phyloP scores from a whole-genome alignment of 1,284 basidiomycete species.

The Heliocybe sulcata region DNA sequence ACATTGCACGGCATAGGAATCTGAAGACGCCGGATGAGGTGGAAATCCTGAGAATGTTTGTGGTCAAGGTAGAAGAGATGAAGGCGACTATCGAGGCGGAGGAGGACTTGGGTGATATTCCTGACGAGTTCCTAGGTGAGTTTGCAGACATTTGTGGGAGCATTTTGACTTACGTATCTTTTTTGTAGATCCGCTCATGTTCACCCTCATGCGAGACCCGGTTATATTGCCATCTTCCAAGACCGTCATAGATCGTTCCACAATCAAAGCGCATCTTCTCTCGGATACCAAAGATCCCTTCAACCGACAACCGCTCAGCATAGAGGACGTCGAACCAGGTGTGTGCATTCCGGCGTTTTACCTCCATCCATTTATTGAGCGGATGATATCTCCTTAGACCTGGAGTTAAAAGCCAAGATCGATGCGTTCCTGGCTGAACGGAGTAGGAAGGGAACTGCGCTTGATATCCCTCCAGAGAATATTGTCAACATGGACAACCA shows the following conservation, averaged over 20 bases:
- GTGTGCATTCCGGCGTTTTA: conserved; percentile 14
- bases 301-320: conserved; percentile 74
- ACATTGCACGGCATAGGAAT: conserved; percentile 56
- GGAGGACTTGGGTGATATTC: conserved; percentile 89
- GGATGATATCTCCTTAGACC: conserved; percentile 29
- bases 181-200: conserved; percentile 83
- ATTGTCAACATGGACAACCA: conserved; percentile 5
- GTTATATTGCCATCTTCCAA: conserved; percentile 86
- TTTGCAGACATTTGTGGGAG: conserved; percentile 6
- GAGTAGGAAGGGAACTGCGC: conserved; percentile 24
- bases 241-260: conserved; percentile 80
- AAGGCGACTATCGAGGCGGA: conserved; percentile 78
- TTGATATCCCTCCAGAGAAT: conserved; percentile 14
- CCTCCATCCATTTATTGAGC: neutral
- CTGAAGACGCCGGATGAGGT: conserved; percentile 85
- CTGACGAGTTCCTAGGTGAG: conserved; percentile 91
- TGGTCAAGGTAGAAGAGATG: conserved; percentile 80
- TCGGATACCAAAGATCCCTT: conserved; percentile 91
- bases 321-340: conserved; percentile 81
- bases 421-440: conserved; percentile 52
- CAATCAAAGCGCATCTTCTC: conserved; percentile 92
- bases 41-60: conserved; percentile 65
- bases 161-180: neutral
- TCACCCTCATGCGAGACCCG: conserved; percentile 93
- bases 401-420: conserved; percentile 56